A percentile compares a stretch with the other conserved stretches of the same genome.
Evolutionary conservation across 2,329 filamentous ascomycete species (phyloP).

Genomic region (Aspergillus fumigatus): DNA sequence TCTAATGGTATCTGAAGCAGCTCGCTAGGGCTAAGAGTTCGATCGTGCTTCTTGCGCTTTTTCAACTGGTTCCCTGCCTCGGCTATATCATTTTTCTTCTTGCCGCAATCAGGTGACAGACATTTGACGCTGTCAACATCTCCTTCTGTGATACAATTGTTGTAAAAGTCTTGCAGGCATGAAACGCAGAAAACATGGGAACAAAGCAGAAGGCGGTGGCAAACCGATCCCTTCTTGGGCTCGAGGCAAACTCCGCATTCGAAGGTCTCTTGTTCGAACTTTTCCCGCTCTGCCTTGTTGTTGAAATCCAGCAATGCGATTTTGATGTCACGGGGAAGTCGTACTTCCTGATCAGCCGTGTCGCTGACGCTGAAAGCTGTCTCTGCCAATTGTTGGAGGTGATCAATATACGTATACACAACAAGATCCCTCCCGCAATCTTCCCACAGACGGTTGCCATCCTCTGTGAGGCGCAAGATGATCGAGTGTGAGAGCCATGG

Average conservation of each 20-base stretch:
- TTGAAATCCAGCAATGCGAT: constrained; percentile 74
- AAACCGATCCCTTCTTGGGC: constrained; percentile 79
- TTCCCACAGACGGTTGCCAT: constrained; percentile 53
- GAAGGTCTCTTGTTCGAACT: constrained; percentile 80
- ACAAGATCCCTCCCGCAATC: constrained; percentile 55
- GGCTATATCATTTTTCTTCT: constrained; percentile 44
- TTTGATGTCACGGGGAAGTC: constrained; percentile 51
- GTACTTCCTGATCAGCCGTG: constrained; percentile 38
- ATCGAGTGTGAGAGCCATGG: constrained; percentile 50
- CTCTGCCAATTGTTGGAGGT: constrained; percentile 56
- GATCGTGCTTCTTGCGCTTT: constrained; percentile 58
- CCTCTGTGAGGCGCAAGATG: constrained; percentile 43
- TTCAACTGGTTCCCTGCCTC: constrained; percentile 22
- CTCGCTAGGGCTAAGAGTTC: constrained; percentile 74
- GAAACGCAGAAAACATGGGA: constrained; percentile 84
- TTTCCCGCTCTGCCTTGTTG: constrained; percentile 64
- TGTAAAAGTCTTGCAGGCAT: constrained; percentile 90
- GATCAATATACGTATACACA: constrained; percentile 57
- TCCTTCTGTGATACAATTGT: constrained; percentile 78
- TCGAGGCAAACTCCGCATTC: constrained; percentile 86
- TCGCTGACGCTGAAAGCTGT: constrained; percentile 49
- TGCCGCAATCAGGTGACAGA: constrained; percentile 72
- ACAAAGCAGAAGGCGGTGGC: constrained; percentile 78
- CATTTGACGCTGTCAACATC: constrained; percentile 77
- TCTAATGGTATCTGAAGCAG: constrained; percentile 71